Conservation (phyloP, 73 alveolate genomes). For the Tetrahymena borealis region DNA sequence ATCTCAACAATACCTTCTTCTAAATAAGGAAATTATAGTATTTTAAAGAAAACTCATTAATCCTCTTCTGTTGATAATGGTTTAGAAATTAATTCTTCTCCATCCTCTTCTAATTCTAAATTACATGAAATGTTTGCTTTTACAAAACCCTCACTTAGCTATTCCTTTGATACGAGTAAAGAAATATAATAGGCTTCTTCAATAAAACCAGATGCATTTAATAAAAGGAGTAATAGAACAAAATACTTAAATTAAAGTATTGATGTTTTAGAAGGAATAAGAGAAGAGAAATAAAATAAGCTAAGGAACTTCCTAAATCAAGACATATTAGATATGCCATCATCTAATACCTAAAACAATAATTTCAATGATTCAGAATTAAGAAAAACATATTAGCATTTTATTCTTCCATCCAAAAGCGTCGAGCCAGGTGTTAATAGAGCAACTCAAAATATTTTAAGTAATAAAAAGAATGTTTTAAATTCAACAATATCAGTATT, state of each 20-base stretch:
- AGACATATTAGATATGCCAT: neutral
- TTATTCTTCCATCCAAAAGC: neutral
- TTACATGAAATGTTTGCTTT: neutral
- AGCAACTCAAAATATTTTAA: neutral
- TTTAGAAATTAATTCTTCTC: neutral
- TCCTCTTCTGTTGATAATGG: neutral
- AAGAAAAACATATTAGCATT: neutral
- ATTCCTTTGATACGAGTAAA: neutral
- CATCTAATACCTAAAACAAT: neutral
- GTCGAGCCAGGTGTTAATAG: neutral
- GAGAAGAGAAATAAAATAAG: neutral
- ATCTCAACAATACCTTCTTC: neutral
- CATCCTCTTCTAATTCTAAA: neutral
- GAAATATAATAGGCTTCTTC: neutral
- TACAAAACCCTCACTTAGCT: neutral
- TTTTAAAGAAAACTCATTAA: neutral
- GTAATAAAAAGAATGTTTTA: neutral
- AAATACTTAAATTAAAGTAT: neutral
- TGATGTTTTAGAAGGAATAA: neutral
- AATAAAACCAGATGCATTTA: neutral
- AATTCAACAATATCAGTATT: neutral
- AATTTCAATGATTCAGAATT: neutral
- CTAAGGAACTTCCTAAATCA: neutral
- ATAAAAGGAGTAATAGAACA: neutral
- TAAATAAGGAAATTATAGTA: neutral